phyloP scores from a whole-genome alignment of 2,329 filamentous ascomycete genomes.

The Penicillium sclerotiorum region DNA sequence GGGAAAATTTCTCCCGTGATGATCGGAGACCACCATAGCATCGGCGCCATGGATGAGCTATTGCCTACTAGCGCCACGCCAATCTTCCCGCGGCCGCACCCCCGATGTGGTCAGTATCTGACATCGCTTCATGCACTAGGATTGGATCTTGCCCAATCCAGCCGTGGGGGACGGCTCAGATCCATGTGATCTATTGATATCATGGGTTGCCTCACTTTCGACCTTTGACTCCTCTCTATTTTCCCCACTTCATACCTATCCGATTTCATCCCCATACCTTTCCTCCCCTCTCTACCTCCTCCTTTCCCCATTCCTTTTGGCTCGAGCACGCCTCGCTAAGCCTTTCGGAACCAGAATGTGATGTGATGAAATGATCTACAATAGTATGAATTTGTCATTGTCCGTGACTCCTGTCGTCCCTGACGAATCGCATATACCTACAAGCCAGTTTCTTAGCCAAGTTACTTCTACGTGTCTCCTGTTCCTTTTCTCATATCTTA shows the following conservation, averaged over 20 bases:
- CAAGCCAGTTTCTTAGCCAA: not conserved
- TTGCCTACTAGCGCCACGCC: conserved; percentile 28
- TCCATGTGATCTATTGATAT: not conserved
- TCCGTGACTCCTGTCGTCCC: not conserved
- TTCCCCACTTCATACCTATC: not conserved
- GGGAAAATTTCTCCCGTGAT: not conserved
- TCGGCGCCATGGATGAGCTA: conserved; percentile 23
- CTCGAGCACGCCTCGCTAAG: not conserved
- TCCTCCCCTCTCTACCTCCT: not conserved
- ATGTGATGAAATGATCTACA: not conserved
- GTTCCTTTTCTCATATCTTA: too few relatives aligned
- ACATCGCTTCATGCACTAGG: not conserved
- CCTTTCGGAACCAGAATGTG: not conserved
- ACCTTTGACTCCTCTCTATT: not conserved
- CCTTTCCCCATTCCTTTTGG: not conserved
- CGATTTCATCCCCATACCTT: not conserved
- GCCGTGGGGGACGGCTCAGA: not conserved
- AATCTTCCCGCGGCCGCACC: conserved; percentile 3
- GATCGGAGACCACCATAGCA: conserved; percentile 7
- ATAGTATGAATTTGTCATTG: not conserved
- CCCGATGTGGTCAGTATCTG: not conserved
- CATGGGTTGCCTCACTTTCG: not conserved
- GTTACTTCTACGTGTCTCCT: too few relatives aligned
- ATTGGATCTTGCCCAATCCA: not conserved
- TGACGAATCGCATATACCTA: not conserved